Evolutionary conservation across 2,329 filamentous ascomycete species (phyloP), one percentile per base, ranked within the genome.

Genomic region (Diaporthe humulicola): DNA sequence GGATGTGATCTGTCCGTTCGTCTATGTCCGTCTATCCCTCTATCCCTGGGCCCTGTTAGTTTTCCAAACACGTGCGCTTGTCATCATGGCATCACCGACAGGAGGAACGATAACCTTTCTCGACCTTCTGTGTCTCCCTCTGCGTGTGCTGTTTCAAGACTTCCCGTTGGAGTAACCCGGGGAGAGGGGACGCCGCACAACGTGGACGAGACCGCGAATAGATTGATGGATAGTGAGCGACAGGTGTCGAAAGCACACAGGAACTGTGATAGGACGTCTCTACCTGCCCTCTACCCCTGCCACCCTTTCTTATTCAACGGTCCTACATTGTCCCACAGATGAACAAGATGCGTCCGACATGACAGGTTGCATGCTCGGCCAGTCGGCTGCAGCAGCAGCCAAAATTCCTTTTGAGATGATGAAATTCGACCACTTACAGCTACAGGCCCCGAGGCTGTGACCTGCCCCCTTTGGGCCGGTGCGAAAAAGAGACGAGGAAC

Each of bases 271-370:
- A 74, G 56, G 66, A 5, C 61, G 14, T 40, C 22, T 67, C 22
- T 40, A 19, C 33, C 8, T 40, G n/a, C 25, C 8, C 64, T 38
- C n/a, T 38, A 28, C 64, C 64, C 64, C 45, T 54, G 22, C 48
- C 8, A 22, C 17, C 40, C n/a, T 22, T 38, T 69, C 45, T 33
- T n/a, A 22, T 33, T 30, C 25, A 30, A 6, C 25, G 73, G 56
- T 54, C 48, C 73, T 54, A 50, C 36, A 52, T 45, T 60, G 60
- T 73, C 38, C 36, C 33, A 61, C 66, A 30, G 57, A 64, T 73
- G 70, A 54, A 69, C 73, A 73, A 73, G 70, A 69, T 75, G 66
- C 60, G 70, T 75, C 70, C 60, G 28, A 69, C 73, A 48, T 75
- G 73, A 75, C 52, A 38, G 60, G 71, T 60, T 73, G 70, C 73